These are phyloP conservation scores for Acaromyces ingoldii DNA, from an alignment of 1,284 basidiomycete species.

Conservation along the genomic window DNA sequence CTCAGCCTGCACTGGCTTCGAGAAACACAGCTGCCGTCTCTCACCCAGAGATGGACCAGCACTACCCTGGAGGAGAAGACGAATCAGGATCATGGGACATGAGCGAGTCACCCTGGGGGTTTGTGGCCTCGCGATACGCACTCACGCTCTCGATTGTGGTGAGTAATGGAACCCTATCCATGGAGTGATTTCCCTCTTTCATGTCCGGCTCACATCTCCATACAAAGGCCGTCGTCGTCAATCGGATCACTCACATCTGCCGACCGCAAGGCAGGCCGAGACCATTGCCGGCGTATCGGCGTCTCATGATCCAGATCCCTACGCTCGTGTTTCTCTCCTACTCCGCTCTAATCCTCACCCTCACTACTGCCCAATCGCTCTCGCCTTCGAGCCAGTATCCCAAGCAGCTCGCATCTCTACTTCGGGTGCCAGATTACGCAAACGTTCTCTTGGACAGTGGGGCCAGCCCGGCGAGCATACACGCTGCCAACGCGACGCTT, in stretches of 20 bases:
- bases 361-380: neutral
- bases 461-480: neutral
- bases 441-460: neutral
- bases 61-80: neutral
- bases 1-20: neutral
- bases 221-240: conserved; percentile 26
- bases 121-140: conserved; percentile 37
- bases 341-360: conserved; percentile 6
- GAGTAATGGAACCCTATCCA: neutral
- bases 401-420: neutral
- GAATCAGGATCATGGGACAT: neutral
- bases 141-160: conserved; percentile 30
- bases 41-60: neutral
- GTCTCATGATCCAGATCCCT: conserved; percentile 32
- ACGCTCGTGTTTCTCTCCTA: conserved; percentile 25
- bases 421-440: neutral
- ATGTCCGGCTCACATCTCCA: conserved; percentile 1
- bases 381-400: neutral
- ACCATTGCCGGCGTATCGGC: conserved; percentile 17
- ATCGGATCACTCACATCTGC: conserved; percentile 46
- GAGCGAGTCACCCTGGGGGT: conserved; percentile 23
- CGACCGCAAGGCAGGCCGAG: conserved; percentile 30
- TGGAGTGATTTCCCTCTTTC: too few relatives aligned
- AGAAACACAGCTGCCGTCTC: too few relatives aligned
- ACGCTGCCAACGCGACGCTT: conserved; percentile 1